These are phyloP conservation scores for Neurospora sp. DNA, from an alignment of 495 filamentous ascomycete species.

Conservation along the genomic window DNA sequence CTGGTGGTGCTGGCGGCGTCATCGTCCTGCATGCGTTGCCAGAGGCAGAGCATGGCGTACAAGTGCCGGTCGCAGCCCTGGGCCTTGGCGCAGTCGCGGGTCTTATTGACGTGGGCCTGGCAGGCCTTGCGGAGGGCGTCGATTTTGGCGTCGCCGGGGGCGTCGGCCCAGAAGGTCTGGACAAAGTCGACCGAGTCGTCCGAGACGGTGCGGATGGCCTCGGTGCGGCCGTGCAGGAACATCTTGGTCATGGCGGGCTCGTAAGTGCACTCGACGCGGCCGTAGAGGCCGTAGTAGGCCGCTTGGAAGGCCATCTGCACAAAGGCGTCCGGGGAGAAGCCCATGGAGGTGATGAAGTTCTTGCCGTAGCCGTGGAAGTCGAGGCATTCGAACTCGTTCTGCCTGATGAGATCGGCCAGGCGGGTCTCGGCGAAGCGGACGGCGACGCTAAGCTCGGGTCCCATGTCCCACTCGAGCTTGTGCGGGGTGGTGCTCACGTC, in stretches of 20 bases:
- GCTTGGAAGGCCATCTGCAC: constrained; percentile 99
- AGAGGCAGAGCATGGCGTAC: constrained; percentile 89
- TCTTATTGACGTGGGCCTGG: constrained; percentile 68
- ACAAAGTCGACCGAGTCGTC: constrained; percentile 77
- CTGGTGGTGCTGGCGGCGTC: constrained; percentile 49
- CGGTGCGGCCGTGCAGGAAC: constrained; percentile 86
- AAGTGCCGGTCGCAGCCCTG: constrained; percentile 90
- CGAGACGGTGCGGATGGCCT: constrained; percentile 83
- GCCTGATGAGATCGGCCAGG: constrained; percentile 86
- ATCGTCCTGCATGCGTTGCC: constrained; percentile 79
- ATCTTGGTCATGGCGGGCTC: constrained; percentile 97
- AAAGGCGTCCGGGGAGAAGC: constrained; percentile 94
- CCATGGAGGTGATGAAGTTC: constrained; percentile 94
- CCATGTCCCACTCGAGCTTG: constrained; percentile 97
- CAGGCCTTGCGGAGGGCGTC: constrained; percentile 76
- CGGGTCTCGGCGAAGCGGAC: constrained; percentile 92
- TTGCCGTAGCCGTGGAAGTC: constrained; percentile 88
- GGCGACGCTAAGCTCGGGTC: constrained; percentile 81
- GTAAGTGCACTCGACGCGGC: constrained; percentile 86
- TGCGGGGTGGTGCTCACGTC: constrained; percentile 91
- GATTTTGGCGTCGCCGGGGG: constrained; percentile 70
- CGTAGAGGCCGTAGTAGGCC: constrained; percentile 96
- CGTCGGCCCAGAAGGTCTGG: constrained; percentile 89
- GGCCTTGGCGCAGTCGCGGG: constrained; percentile 81
- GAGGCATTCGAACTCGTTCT: constrained; percentile 90